phyloP scores from a whole-genome alignment of 202 grass and related monocot species.

The Saccharum hybrid region DNA sequence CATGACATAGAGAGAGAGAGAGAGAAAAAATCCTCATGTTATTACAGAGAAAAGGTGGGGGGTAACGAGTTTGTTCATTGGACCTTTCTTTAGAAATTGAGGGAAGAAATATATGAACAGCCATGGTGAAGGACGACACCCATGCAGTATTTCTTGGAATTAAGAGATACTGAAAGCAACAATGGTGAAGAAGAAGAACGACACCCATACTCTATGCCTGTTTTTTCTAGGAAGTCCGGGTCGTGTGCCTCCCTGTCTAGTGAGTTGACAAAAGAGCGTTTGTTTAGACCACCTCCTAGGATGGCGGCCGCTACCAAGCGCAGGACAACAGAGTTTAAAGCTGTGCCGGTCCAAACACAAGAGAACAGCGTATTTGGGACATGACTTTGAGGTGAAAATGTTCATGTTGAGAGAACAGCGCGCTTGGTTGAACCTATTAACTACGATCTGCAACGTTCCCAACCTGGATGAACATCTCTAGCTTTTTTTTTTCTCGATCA shows the following conservation, averaged over 20 bases:
- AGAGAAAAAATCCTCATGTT: too few species aligned
- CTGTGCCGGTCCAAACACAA: background rate
- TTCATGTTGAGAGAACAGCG: background rate
- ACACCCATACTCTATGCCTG: too few species aligned
- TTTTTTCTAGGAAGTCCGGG: background rate
- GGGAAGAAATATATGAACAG: too few species aligned
- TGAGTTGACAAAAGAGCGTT: slow-evolving; percentile 22
- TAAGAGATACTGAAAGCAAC: background rate
- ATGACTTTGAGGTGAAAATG: background rate
- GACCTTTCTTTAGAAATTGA: too few species aligned
- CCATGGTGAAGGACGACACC: background rate
- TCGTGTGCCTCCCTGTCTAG: background rate
- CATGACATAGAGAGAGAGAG: too few species aligned
- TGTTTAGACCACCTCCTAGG: slow-evolving; percentile 6
- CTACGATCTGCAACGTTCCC: background rate
- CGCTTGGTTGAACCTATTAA: background rate
- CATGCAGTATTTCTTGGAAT: background rate
- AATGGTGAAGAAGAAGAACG: too few species aligned
- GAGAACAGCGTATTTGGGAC: background rate
- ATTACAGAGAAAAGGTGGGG: too few species aligned
- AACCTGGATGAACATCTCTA: too few species aligned
- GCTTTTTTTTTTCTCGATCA: too few species aligned
- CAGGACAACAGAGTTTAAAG: slow-evolving; percentile 36
- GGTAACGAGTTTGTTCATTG: too few species aligned
- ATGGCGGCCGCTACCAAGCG: slow-evolving; percentile 19